Evolutionary conservation across 1,139 yeast genomes (phyloP).

Genomic region (Suhomyces kunorum): DNA sequence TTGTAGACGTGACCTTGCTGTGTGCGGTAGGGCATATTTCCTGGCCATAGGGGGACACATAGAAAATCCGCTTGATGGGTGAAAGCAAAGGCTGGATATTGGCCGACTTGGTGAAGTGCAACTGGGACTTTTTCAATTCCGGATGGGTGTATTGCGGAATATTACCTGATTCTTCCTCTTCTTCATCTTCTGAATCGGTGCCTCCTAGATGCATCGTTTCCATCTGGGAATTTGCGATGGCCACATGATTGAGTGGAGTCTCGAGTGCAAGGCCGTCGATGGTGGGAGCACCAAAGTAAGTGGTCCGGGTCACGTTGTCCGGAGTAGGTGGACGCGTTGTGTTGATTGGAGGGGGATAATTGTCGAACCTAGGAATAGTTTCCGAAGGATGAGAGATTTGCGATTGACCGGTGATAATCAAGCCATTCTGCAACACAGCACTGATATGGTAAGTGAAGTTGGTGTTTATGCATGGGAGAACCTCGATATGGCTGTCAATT

Average conservation of each 20-base stretch:
- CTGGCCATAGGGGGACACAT: slow-evolving; percentile 86
- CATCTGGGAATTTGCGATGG: slow-evolving; percentile 12
- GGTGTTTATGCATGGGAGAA: slow-evolving; percentile 81
- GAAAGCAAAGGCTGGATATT: slow-evolving; percentile 63
- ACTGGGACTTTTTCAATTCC: slow-evolving; percentile 69
- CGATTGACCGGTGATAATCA: slow-evolving; percentile 86
- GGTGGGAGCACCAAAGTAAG: slow-evolving; percentile 20
- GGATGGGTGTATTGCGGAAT: slow-evolving; percentile 81
- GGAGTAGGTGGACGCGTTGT: slow-evolving; percentile 44
- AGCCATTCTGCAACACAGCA: slow-evolving; percentile 70
- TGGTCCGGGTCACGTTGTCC: slow-evolving; percentile 18
- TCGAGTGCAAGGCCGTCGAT: slow-evolving; percentile 15
- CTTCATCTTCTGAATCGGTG: slow-evolving; percentile 8
- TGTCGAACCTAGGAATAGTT: slow-evolving; percentile 18
- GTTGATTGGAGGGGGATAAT: slow-evolving; percentile 41
- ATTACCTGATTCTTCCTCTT: slow-evolving; percentile 53
- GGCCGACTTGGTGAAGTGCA: slow-evolving; percentile 64
- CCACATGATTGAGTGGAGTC: slow-evolving; percentile 24
- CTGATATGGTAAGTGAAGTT: slow-evolving; percentile 86
- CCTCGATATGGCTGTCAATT: slow-evolving; percentile 55
- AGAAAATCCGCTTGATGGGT: slow-evolving; percentile 72
- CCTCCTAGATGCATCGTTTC: slow-evolving; percentile 8
- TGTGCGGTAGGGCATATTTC: slow-evolving; percentile 82
- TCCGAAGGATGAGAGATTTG: slow-evolving; percentile 85
- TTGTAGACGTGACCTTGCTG: slow-evolving; percentile 55